Conservation (phyloP, 495 filamentous ascomycete genomes). For the Mytilinidion resinicola region DNA sequence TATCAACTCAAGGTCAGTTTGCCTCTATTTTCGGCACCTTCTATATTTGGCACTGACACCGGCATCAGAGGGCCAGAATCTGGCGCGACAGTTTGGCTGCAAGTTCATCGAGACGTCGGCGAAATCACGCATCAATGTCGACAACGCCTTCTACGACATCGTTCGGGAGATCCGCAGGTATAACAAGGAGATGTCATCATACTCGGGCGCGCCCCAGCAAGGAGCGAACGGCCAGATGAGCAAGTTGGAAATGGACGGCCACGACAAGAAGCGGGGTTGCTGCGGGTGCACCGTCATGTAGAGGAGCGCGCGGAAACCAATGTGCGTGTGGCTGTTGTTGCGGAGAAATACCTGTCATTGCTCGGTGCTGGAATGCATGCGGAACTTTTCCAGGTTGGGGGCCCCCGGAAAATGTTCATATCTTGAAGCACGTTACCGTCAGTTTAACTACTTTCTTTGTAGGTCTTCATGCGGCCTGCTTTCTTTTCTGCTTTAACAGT, state of each 20-base stretch:
- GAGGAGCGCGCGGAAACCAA: constrained; percentile 23
- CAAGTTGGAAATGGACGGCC: constrained; percentile 74
- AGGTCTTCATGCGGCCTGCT: constrained; percentile 12
- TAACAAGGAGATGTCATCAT: constrained; percentile 92
- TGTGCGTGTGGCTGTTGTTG: constrained; percentile 8
- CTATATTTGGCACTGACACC: constrained; percentile 3
- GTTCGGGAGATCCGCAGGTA: constrained; percentile 95
- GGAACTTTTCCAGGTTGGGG: constrained; percentile 4
- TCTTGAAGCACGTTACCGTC: constrained; percentile 22
- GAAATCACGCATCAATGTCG: constrained; percentile 95
- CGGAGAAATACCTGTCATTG: constrained; percentile 21
- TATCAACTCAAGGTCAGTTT: constrained; percentile 72
- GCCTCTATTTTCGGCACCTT: constrained; percentile 6
- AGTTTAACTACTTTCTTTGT: constrained; percentile 19
- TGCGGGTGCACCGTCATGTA: constrained; percentile 91
- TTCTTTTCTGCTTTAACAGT: constrained; percentile 18
- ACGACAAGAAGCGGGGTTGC: constrained; percentile 66
- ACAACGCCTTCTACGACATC: constrained; percentile 96
- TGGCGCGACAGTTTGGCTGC: constrained; percentile 84
- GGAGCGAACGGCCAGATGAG: constrained; percentile 55
- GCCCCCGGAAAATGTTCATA: constrained; percentile 16
- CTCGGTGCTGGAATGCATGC: constrained; percentile 19
- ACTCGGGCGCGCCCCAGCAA: constrained; percentile 57
- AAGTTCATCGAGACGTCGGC: constrained; percentile 99
- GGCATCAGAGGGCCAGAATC: constrained; percentile 72